phyloP scores from a whole-genome alignment of 2,329 filamentous ascomycete genomes.

The Ciborinia camelliae region DNA sequence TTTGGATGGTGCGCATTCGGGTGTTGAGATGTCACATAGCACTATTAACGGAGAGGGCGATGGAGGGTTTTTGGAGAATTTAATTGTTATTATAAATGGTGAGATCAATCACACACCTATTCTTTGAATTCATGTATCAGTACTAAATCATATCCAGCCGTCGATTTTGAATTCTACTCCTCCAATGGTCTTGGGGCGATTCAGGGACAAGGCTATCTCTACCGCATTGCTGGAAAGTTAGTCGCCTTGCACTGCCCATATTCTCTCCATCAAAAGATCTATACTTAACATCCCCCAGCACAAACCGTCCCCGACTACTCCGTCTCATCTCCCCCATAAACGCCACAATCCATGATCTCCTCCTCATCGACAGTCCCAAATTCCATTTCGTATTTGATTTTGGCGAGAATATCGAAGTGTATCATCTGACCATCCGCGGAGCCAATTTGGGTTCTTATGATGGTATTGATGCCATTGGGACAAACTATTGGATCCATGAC shows the following conservation, averaged over 20 bases:
- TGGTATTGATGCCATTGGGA: constrained; percentile 39
- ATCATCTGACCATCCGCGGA: constrained; percentile 41
- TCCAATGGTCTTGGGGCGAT: constrained; percentile 50
- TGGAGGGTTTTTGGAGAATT: constrained; percentile 39
- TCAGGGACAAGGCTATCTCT: constrained; percentile 51
- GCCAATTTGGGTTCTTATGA: constrained; percentile 40
- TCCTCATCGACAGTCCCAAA: constrained; percentile 34
- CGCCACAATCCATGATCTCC: constrained; percentile 31
- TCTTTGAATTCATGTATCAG: constrained; percentile 27
- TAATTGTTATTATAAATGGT: constrained; percentile 48
- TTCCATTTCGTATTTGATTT: constrained; percentile 41
- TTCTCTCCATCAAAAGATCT: constrained; percentile 35
- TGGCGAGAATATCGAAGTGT: constrained; percentile 39
- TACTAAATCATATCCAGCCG: constrained; percentile 34
- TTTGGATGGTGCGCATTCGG: constrained; percentile 34
- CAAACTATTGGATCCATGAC: constrained; percentile 41
- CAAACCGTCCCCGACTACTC: constrained; percentile 29
- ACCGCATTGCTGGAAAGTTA: constrained; percentile 31
- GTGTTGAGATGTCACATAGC: constrained; percentile 34
- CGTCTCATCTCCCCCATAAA: constrained; percentile 26
- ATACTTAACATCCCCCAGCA: constrained; percentile 38
- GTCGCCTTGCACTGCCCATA: constrained; percentile 29
- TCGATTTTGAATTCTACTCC: constrained; percentile 53
- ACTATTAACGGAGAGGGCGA: constrained; percentile 25
- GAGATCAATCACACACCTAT: neutral